phyloP scores from a whole-genome alignment of 208 protist genomes.

The Herpetomonas tarakana region DNA sequence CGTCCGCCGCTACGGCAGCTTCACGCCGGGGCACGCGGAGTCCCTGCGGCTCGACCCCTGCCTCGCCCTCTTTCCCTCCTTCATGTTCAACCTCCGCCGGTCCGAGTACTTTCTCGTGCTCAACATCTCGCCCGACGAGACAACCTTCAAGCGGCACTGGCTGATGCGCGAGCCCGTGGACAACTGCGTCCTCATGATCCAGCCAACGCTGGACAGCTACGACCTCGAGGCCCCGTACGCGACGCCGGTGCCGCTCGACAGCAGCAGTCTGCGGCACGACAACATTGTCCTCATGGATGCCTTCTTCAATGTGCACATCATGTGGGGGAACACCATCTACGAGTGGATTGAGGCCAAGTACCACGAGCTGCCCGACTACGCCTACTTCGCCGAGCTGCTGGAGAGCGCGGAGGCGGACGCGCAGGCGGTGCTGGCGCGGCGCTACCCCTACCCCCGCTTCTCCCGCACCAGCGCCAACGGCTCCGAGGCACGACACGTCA shows the following conservation, averaged over 20 bases:
- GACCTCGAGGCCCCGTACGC: conserved; percentile 78
- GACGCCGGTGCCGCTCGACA: conserved; percentile 92
- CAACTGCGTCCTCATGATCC: conserved; percentile 97
- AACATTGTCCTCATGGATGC: conserved; percentile 98
- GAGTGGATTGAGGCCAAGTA: conserved; percentile 93
- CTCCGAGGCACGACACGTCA: conserved; percentile 81
- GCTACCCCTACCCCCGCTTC: conserved; percentile 85
- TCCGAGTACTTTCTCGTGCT: conserved; percentile 97
- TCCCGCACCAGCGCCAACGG: conserved; percentile 84
- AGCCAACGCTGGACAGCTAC: conserved; percentile 97
- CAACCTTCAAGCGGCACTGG: conserved; percentile 96
- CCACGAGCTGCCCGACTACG: conserved; percentile 88
- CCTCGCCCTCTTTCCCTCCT: conserved; percentile 97
- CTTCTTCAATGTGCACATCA: conserved; percentile 98
- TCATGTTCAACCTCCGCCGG: conserved; percentile 98
- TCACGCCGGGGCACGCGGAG: conserved; percentile 76
- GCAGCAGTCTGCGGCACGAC: conserved; percentile 83
- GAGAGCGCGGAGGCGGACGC: conserved; percentile 71
- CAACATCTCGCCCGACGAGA: conserved; percentile 98
- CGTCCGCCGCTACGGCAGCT: conserved; percentile 94
- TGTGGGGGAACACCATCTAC: conserved; percentile 95
- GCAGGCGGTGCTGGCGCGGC: conserved; percentile 34
- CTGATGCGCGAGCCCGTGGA: conserved; percentile 94
- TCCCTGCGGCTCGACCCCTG: conserved; percentile 88
- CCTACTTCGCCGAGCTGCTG: conserved; percentile 72